Base-by-base conservation (phyloP, 305 asterid species). In the Rubia tinctorum region DNA sequence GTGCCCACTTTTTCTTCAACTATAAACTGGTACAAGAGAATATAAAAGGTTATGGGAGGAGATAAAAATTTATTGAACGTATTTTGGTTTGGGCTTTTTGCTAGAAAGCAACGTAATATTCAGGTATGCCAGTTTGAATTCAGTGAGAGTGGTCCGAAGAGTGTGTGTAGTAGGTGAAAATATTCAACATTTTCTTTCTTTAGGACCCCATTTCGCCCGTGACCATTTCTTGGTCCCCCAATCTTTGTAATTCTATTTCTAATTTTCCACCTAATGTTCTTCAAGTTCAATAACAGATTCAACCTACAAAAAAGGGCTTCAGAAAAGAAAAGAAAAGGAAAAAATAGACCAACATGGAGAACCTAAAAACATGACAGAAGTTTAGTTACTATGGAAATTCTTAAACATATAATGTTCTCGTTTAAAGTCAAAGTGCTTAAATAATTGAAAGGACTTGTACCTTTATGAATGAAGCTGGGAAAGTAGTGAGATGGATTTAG, bases 111-210 rank as follows among this genome's bases (percentile, higher is more conserved):
- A 68, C 60, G 27, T n/a, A 75, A 11, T 2, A 40, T 60, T 42
- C 37, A 27, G 1, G 53, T 62, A 34, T 27, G 17, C 2, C n/a
- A 37, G 27, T 10, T 40, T 34, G 70, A 49, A 69, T 53, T 69
- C 7, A 70, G 64, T 20, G 27, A 63, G 62, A 68, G 20, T 62
- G 75, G 75, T 8, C 75, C 22, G n/a, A 75, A 14, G 59, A 47
- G 70, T 34, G 34, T 65, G 9, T 13, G 44, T 20, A 61, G 75
- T 76, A 37, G 79, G 75, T 76, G 71, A 45, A 70, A 44, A 63
- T 34, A 15, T 69, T 62, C 75, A 69, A 39, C 71, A 39, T 45
- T 58, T 23, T 22, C 10, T 56, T 20, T 60, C 56, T 60, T n/a
- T 15, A 20, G 42, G 73, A 60, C 47, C 65, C 39, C 49, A 45